Evolutionary conservation across 345 rosid species (phyloP).

Genomic region (Syzygium oleosum): DNA sequence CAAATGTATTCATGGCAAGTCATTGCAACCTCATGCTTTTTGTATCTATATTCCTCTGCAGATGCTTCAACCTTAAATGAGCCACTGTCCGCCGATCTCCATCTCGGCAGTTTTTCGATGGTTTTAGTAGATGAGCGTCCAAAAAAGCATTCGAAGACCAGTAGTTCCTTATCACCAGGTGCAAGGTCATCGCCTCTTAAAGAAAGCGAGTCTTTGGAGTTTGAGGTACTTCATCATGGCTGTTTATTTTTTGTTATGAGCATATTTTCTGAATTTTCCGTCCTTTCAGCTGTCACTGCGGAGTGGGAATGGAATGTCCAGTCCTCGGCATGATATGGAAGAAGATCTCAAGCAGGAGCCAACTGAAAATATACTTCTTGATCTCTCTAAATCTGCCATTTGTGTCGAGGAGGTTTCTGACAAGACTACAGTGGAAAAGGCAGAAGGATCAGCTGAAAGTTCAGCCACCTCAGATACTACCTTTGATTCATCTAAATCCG

Average conservation of each 20-base stretch:
- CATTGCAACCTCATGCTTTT: not conserved
- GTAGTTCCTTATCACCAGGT: constrained; percentile 1
- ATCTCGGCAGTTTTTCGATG: not conserved
- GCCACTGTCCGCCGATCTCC: not conserved
- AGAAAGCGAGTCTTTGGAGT: constrained; percentile 6
- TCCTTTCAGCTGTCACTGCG: not conserved
- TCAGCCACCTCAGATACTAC: constrained; percentile 11
- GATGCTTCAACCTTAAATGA: constrained; percentile 5
- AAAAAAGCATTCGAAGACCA: not conserved
- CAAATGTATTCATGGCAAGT: not conserved
- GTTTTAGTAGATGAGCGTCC: constrained; percentile 1
- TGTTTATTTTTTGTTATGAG: not conserved
- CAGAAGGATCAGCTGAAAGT: constrained; percentile 11
- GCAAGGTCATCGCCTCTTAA: not conserved
- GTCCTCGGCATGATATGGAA: not conserved
- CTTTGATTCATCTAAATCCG: constrained; percentile 12
- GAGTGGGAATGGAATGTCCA: not conserved
- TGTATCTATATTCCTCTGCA: not conserved
- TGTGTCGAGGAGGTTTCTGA: constrained; percentile 11
- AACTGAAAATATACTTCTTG: constrained; percentile 12
- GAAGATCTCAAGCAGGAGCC: constrained; percentile 1
- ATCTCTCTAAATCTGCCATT: constrained; percentile 10
- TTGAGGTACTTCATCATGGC: constrained; percentile 9
- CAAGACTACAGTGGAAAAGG: constrained; percentile 4
- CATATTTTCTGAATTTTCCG: not conserved